Base-by-base conservation (phyloP, 1,284 basidiomycete genomes). In the Cutaneotrichosporon daszewskae region DNA sequence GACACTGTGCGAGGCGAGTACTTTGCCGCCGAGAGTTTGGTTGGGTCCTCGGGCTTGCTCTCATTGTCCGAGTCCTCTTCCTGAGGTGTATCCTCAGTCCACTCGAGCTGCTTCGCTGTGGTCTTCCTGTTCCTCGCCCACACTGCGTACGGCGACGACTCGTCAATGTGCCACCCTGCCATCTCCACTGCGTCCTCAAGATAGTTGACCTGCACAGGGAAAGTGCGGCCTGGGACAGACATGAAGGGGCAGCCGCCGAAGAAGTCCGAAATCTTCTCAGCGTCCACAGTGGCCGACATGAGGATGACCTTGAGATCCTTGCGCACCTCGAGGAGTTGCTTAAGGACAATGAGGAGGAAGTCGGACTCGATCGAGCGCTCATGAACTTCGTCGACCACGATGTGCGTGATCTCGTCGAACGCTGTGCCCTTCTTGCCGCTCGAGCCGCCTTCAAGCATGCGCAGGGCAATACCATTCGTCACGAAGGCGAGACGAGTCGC, bases 331-430 rank as follows among this genome's bases (percentile, higher is more conserved):
- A 97, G 69, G 17, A 98, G 73, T n/a, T 87, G 84, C 71, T 91
- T 92, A 45, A 99, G 76, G 9, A 97, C 89, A 60, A 98, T 91
- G 18, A 99, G 76, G 22, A 99, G 76, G 72, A 98, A 99, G 69
- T 98, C 95, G 0, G 89, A 92, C 66, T 99, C 94, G 56, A 99
- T 97, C 4, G 85, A 89, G 12, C 95, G 83, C 72, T 98, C 95
- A 63, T 98, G 89, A 38, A 89, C 62, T 42, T 66, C 60, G 27
- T 67, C 60, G 5, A 66, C 55, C 14, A 66, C 54, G 35, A 64
- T 59, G 34, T 66, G 59, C 6, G 95, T 98, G 43, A 97, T 83
- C 52, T 97, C 91, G 61, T 96, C 87, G 55, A 98, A 88, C 0
- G 87, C 84, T 2, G 82, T 82, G 9, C 82, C 80, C 49, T 79